phyloP scores from a whole-genome alignment of 208 protist species.

The Trichomonas tenax region DNA sequence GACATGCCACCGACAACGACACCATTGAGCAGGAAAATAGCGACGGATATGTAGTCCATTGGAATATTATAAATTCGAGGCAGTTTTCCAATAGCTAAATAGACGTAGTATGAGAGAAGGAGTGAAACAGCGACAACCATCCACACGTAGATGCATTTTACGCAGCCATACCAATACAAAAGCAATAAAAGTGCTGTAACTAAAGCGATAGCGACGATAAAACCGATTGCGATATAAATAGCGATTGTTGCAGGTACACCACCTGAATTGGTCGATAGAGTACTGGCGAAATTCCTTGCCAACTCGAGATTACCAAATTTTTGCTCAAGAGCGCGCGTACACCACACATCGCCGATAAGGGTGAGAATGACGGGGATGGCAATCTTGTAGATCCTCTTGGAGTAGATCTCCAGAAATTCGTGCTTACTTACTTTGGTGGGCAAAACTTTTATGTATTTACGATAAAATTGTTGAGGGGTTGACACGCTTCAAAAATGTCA shows the following conservation, averaged over 20 bases:
- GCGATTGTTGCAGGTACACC: background rate
- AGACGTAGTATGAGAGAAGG: background rate
- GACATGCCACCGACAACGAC: background rate
- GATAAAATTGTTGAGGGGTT: too few species aligned
- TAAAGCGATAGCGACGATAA: background rate
- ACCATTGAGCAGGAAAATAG: background rate
- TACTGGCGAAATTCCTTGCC: background rate
- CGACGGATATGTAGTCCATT: background rate
- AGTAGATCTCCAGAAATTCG: background rate
- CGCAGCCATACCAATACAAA: background rate
- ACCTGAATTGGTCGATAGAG: background rate
- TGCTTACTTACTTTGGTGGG: background rate
- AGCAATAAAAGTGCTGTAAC: background rate
- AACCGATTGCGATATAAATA: background rate
- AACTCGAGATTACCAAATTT: background rate
- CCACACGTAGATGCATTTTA: background rate
- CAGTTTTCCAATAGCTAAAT: background rate
- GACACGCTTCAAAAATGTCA: too few species aligned
- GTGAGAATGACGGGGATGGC: background rate
- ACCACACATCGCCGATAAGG: background rate
- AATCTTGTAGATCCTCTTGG: background rate
- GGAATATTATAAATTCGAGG: background rate
- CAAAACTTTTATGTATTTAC: background rate
- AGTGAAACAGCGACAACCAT: background rate
- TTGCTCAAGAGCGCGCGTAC: background rate